Base-by-base conservation (phyloP, 2,329 filamentous ascomycete genomes). In the Nemania sp. region DNA sequence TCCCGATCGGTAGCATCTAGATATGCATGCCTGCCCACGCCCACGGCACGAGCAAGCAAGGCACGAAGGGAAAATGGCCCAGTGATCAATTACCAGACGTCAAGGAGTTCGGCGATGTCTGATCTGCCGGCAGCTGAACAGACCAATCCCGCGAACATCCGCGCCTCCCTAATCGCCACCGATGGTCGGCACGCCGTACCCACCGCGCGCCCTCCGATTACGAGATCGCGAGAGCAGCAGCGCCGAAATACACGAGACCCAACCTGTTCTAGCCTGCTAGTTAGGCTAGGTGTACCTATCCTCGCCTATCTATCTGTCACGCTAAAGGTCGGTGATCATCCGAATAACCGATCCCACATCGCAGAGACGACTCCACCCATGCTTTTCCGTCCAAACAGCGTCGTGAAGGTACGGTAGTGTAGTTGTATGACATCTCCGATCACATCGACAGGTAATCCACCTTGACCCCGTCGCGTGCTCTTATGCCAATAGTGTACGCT, bases 101-200 rank as follows among this genome's bases (percentile, higher is more conserved):
- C 4, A 29, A 29, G 25, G n/a, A 29, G n/a, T 35, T 35, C 34
- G 5, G 18, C 17, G 4, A 54, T 20, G 15, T 51, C 21, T 5
- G 10, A 9, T 18, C 34, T 21, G 29, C 40, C 25, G 37, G 37
- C 34, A 18, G 20, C 34, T 37, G 50, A 32, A 35, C 18, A 40
- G 17, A 12, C 51, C 42, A 49, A 48, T 53, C 43, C 47, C 13
- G 43, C n/a, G 13, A 42, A 48, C 21, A 6, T 37, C 51, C 18
- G 39, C 17, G n/a, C 6, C 17, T 39, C 32, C 32, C 47, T 34
- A 62, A 48, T 18, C 56, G 55, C 54, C 57, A 64, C 68, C 68
- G 68, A 69, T 69, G 11, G 59, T 69, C 68, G 68, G 68, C 68
- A 3, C 55, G 15, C 52, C 40, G 42, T 40, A 48, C 34, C 46